Percentiles rank a stretch among this genome's conserved stretches.
These are phyloP conservation scores for Chlorociboria aeruginascens DNA, from an alignment of 495 filamentous ascomycete genomes.

Conservation along the genomic window DNA sequence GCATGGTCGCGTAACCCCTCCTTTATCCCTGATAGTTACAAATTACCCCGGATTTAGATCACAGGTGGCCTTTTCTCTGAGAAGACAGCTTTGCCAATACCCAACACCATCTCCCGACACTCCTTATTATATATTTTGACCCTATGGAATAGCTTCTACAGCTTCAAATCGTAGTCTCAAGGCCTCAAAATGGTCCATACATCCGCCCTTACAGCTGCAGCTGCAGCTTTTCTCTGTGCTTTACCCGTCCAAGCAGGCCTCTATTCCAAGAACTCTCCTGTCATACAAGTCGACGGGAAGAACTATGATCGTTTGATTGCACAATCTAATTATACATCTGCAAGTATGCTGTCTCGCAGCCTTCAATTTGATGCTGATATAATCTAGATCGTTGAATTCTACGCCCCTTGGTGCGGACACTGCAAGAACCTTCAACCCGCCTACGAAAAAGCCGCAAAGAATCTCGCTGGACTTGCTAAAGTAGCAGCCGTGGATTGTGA, in stretches of 20 bases:
- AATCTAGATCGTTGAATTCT: constrained; percentile 60
- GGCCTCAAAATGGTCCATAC: constrained; percentile 14
- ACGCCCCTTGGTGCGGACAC: constrained; percentile 92
- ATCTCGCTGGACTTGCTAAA: constrained; percentile 79
- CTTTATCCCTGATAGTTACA: too few relatives aligned
- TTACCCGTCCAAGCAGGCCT: constrained; percentile 48
- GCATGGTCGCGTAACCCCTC: too few relatives aligned
- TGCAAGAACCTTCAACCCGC: constrained; percentile 91
- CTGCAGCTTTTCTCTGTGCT: constrained; percentile 43
- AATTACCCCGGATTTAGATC: too few relatives aligned
- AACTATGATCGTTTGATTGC: constrained; percentile 76
- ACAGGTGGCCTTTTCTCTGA: too few relatives aligned
- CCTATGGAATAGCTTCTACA: constrained; percentile 8
- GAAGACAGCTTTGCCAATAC: neutral
- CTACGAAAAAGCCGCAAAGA: constrained; percentile 87
- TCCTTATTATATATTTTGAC: constrained; percentile 3
- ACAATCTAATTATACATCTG: constrained; percentile 82
- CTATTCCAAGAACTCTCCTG: constrained; percentile 79
- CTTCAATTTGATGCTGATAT: neutral
- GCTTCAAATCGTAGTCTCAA: constrained; percentile 7
- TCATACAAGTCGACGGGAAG: constrained; percentile 75
- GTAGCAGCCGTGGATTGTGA: constrained; percentile 95
- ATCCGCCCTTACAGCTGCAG: constrained; percentile 24
- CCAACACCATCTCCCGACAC: neutral
- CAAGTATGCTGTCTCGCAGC: constrained; percentile 34